Evolutionary conservation across 768 basidiomycete species (phyloP), one percentile per base, ranked within the genome.

Genomic region (Pisolithus sp.): DNA sequence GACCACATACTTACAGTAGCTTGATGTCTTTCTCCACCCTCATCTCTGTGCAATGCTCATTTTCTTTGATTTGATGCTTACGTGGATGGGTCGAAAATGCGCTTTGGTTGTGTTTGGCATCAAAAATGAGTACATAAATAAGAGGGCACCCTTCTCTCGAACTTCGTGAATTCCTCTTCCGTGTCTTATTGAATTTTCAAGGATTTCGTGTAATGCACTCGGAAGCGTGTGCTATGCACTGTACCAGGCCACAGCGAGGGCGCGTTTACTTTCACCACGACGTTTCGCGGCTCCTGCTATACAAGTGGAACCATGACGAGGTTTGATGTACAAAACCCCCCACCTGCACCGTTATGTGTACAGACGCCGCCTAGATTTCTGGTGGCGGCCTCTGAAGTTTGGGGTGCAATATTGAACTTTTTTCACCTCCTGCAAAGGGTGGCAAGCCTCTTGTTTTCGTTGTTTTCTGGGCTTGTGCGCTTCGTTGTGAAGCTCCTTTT

Each of bases 301-400:
- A 20, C 18, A 20, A 23, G 18, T 7, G 20, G 23, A 41, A 34
- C 12, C 34, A 34, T 34, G 34, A 10, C 34, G 34, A 34, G 34
- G 34, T 34, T 34, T 15, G 34, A 34, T 5, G 34, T 34, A 34
- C 34, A 34, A n/a, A 34, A 45, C 23, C 26, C 24, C 24, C 24
- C 6, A 18, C 13, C 5, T 8, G 46, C 46, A 47, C 46, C 46
- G 46, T 47, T 47, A 31, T 47, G 45, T 46, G 46, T 47, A 47
- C 46, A 47, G 46, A 31, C 18, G 46, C 46, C 34, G 34, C 46
- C 46, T 47, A 23, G 34, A 13, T 47, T 36, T 15, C 9, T 21
- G 15, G 46, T 36, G 46, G 46, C 34, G 46, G 46, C 46, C 13
- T 36, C 46, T 47, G 46, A 47, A 47, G 46, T 47, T 47, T 47